Conservation (phyloP, 1,139 yeast genomes). For the Ogataea hybrid region DNA sequence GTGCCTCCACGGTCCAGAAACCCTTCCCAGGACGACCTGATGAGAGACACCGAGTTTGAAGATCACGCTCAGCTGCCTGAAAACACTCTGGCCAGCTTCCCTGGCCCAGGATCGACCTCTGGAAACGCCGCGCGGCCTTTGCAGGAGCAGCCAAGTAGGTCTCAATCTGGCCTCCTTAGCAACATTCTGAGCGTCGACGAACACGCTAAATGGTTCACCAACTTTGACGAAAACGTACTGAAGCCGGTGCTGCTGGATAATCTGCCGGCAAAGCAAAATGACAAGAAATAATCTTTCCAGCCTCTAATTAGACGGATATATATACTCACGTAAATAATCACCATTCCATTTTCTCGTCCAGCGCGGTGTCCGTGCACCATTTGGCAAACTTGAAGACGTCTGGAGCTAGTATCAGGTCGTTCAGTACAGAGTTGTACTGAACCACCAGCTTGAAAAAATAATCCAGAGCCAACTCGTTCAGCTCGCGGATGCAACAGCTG, state of each 20-base stretch:
- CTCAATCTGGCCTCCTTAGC: conserved; percentile 18
- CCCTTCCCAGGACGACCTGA: conserved; percentile 36
- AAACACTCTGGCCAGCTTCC: conserved; percentile 23
- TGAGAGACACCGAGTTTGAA: conserved; percentile 23
- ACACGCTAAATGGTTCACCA: conserved; percentile 88
- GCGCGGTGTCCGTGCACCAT: conserved; percentile 68
- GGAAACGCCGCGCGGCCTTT: conserved; percentile 6
- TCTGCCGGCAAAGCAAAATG: conserved; percentile 20
- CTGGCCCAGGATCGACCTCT: conserved; percentile 12
- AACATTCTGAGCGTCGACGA: conserved; percentile 61
- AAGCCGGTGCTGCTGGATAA: conserved; percentile 90
- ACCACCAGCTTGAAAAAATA: conserved; percentile 65
- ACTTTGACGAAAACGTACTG: conserved; percentile 90
- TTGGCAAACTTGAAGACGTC: conserved; percentile 66
- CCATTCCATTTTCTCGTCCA: conserved; percentile 43
- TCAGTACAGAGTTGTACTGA: conserved; percentile 57
- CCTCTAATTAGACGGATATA: conserved; percentile 1
- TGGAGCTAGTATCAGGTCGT: conserved; percentile 60
- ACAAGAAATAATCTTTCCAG: conserved; percentile 6
- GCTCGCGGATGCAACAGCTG: conserved; percentile 46
- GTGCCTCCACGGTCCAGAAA: conserved; percentile 25
- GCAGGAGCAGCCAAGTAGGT: conserved; percentile 3
- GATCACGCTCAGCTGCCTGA: conserved; percentile 40
- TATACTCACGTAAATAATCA: conserved; percentile 10
- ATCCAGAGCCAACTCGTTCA: conserved; percentile 62